phyloP scores from a whole-genome alignment of 805 yeast species.

The Metschnikowia orientalis region DNA sequence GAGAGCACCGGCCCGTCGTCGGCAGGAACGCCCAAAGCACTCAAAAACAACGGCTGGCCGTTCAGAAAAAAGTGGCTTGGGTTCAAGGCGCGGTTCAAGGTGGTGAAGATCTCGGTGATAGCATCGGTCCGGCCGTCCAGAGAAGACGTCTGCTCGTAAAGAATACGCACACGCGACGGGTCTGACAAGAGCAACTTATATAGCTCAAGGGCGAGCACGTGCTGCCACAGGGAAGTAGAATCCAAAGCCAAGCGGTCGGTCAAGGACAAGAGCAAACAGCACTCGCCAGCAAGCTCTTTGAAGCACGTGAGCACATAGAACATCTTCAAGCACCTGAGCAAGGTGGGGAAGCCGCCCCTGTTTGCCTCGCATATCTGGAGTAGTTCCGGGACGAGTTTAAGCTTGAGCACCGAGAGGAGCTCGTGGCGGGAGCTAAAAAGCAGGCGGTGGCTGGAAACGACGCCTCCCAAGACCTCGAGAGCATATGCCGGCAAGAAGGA shows the following conservation, averaged over 20 bases:
- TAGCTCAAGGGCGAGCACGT: slow-evolving; percentile 67
- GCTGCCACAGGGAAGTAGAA: slow-evolving; percentile 54
- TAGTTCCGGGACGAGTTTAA: slow-evolving; percentile 70
- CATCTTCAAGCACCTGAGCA: slow-evolving; percentile 72
- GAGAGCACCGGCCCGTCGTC: slow-evolving; percentile 29
- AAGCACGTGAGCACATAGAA: slow-evolving; percentile 58
- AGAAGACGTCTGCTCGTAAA: slow-evolving; percentile 62
- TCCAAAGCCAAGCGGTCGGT: slow-evolving; percentile 59
- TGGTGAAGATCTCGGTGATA: slow-evolving; percentile 48
- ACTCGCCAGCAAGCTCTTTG: slow-evolving; percentile 61
- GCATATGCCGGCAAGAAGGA: slow-evolving; percentile 61
- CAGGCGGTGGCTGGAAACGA: slow-evolving; percentile 57
- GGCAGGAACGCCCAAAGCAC: slow-evolving; percentile 20
- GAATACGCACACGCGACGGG: slow-evolving; percentile 43
- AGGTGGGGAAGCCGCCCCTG: slow-evolving; percentile 60
- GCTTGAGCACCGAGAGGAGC: slow-evolving; percentile 60
- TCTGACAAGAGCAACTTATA: slow-evolving; percentile 59
- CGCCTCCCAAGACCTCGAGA: slow-evolving; percentile 78
- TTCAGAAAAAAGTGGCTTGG: slow-evolving; percentile 24
- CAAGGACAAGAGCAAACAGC: slow-evolving; percentile 74
- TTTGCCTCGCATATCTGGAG: slow-evolving; percentile 54
- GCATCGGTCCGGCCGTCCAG: slow-evolving; percentile 54
- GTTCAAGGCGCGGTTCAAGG: slow-evolving; percentile 13
- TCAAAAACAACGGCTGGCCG: slow-evolving; percentile 21
- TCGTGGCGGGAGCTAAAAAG: slow-evolving; percentile 59